Conservation (phyloP, 2,329 filamentous ascomycete genomes). For the Beauveria sp. region DNA sequence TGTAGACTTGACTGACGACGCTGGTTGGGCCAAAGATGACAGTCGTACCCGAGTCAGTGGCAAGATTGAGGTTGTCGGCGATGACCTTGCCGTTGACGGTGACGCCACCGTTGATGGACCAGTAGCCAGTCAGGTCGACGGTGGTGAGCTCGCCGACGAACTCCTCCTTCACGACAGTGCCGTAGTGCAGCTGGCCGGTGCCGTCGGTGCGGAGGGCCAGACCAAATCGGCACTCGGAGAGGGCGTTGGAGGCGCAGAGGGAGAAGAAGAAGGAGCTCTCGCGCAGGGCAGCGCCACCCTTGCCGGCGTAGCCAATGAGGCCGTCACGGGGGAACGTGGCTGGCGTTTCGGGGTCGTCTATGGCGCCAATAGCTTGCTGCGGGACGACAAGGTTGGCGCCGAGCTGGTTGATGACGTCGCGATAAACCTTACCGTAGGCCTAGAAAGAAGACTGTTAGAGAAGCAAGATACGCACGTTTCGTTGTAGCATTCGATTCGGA, state of each 20-base stretch:
- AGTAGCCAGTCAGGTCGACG: constrained; percentile 1
- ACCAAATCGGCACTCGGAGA: constrained; percentile 17
- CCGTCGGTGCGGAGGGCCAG: constrained; percentile 14
- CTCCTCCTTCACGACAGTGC: constrained; percentile 11
- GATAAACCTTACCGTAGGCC: constrained; percentile 14
- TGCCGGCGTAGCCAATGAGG: constrained; percentile 15
- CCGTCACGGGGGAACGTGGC: constrained; percentile 16
- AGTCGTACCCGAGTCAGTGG: constrained; percentile 15
- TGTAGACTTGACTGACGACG: constrained; percentile 12
- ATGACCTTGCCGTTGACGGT: constrained; percentile 12
- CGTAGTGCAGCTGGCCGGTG: constrained; percentile 16
- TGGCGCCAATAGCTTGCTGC: constrained; percentile 13
- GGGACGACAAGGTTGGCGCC: constrained; percentile 14
- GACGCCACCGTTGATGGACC: constrained; percentile 12
- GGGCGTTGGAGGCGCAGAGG: constrained; percentile 13
- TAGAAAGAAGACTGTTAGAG: not conserved
- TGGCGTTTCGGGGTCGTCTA: constrained; percentile 10
- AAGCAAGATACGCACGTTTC: not conserved
- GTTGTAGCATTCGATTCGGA: not conserved
- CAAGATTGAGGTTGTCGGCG: not conserved
- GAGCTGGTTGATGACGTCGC: constrained; percentile 14
- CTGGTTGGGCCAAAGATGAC: constrained; percentile 15
- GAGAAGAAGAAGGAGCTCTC: constrained; percentile 13
- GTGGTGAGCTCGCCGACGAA: constrained; percentile 12
- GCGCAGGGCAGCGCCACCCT: constrained; percentile 5